These are phyloP conservation scores for Saccharomycopsis synnaedendra DNA, from an alignment of 805 yeast species.

Conservation along the genomic window DNA sequence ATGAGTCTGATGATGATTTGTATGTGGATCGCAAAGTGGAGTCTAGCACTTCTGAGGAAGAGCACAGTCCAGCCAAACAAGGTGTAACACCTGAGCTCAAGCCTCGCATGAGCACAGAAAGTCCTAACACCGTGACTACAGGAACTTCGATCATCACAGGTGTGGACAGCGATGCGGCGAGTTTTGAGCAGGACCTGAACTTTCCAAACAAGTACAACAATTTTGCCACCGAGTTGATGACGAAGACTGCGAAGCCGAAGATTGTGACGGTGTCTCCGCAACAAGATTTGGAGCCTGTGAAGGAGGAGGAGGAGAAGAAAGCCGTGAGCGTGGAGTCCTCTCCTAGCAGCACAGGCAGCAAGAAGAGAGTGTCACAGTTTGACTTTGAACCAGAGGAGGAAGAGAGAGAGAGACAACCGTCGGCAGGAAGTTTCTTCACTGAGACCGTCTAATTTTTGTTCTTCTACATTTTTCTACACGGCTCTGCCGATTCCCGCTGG, in stretches of 20 bases:
- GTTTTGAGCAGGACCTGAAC: conserved; percentile 14
- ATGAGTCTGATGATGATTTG: conserved; percentile 6
- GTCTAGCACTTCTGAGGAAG: background rate
- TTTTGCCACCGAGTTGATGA: conserved; percentile 15
- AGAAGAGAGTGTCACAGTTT: conserved; percentile 13
- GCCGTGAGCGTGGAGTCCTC: conserved; percentile 6
- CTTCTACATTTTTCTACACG: background rate
- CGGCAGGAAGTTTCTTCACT: conserved; percentile 13
- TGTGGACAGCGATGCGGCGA: conserved; percentile 15
- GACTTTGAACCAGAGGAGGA: conserved; percentile 13
- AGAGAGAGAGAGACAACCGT: conserved; percentile 5
- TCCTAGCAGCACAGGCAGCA: conserved; percentile 2
- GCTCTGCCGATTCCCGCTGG: background rate
- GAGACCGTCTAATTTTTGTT: conserved; percentile 4
- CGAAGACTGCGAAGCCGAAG: conserved; percentile 10
- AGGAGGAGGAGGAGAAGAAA: conserved; percentile 8
- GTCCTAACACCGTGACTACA: conserved; percentile 15
- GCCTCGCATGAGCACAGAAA: conserved; percentile 7
- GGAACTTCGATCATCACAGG: conserved; percentile 14
- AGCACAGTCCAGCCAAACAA: background rate
- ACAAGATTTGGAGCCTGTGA: background rate
- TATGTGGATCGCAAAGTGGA: conserved; percentile 3
- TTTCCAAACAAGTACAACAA: conserved; percentile 16
- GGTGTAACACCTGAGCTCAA: background rate
- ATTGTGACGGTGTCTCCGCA: background rate